phyloP scores from a whole-genome alignment of 306 rosid genomes.

The Senna tora region DNA sequence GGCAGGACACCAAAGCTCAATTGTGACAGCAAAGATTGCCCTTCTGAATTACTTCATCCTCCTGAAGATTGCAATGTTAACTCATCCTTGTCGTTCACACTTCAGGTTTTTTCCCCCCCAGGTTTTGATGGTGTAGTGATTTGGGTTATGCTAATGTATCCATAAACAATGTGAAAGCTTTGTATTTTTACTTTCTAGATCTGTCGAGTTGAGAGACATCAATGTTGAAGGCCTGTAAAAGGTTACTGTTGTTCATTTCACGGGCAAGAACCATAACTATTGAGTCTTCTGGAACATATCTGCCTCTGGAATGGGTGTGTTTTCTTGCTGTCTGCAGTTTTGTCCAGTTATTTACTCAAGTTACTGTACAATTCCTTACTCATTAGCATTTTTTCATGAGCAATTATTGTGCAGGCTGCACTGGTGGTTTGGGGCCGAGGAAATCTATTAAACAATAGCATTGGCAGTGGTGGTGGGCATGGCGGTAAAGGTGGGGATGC shows the following conservation, averaged over 20 bases:
- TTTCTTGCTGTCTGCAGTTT: conserved; percentile 22
- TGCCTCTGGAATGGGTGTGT: conserved; percentile 93
- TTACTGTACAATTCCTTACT: conserved; percentile 12
- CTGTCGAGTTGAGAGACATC: conserved; percentile 94
- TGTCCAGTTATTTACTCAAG: conserved; percentile 26
- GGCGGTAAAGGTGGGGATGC: conserved; percentile 94
- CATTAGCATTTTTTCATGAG: conserved; percentile 1
- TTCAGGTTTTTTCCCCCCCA: conserved; percentile 78
- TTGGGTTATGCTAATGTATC: conserved; percentile 33
- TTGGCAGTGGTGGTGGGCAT: conserved; percentile 98
- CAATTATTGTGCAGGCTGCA: conserved; percentile 64
- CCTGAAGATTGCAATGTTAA: conserved; percentile 99
- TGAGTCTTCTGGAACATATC: conserved; percentile 75
- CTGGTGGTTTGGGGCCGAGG: conserved; percentile 90
- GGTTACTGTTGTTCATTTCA: conserved; percentile 99
- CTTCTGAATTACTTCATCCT: conserved; percentile 79
- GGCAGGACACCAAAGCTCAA: conserved; percentile 85
- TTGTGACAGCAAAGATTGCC: conserved; percentile 77
- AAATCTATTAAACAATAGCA: conserved; percentile 54
- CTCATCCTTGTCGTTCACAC: conserved; percentile 89
- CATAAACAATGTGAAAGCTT: conserved; percentile 32
- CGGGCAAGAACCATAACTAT: conserved; percentile 89
- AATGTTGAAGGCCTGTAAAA: conserved; percentile 83
- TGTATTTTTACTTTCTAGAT: conserved; percentile 57
- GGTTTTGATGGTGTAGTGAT: conserved; percentile 28